Evolutionary conservation across 306 rosid species (phyloP).

Genomic region (Bauhinia variegata): DNA sequence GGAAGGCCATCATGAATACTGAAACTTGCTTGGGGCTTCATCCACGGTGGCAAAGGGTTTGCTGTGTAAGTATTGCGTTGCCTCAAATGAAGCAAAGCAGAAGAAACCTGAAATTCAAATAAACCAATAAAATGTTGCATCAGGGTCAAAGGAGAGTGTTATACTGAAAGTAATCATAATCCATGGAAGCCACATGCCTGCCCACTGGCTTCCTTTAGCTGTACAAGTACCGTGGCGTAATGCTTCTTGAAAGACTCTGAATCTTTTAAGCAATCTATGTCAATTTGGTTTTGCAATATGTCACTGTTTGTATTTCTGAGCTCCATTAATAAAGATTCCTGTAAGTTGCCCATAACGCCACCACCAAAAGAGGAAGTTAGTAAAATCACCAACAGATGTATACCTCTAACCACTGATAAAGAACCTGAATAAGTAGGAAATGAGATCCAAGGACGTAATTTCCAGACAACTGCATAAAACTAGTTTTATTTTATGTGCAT

Average conservation of each 20-base stretch:
- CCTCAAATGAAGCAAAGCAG: slow-evolving; percentile 67
- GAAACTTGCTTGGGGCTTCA: slow-evolving; percentile 52
- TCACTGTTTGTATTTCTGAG: slow-evolving; percentile 59
- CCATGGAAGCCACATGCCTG: slow-evolving; percentile 96
- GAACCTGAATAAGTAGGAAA: slow-evolving; percentile 20
- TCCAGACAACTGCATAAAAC: slow-evolving; percentile 25
- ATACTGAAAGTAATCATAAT: slow-evolving; percentile 33
- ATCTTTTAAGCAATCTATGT: slow-evolving; percentile 57
- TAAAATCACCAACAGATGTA: slow-evolving; percentile 10
- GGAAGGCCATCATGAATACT: slow-evolving; percentile 47
- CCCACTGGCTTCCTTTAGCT: slow-evolving; percentile 96
- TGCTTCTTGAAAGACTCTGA: slow-evolving; percentile 71
- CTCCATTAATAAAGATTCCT: slow-evolving; percentile 70
- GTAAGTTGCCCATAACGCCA: neutral
- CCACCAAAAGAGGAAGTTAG: neutral
- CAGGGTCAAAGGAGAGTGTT: slow-evolving; percentile 28
- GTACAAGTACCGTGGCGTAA: slow-evolving; percentile 89
- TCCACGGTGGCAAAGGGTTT: slow-evolving; percentile 55
- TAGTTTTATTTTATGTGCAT: slow-evolving; percentile 5
- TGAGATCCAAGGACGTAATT: slow-evolving; percentile 13
- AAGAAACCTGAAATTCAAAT: slow-evolving; percentile 70
- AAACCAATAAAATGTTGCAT: slow-evolving; percentile 36
- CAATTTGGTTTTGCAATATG: slow-evolving; percentile 62
- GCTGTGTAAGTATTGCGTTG: slow-evolving; percentile 73
- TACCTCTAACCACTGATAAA: slow-evolving; percentile 12